Evolutionary conservation across 1,284 basidiomycete species (phyloP).

Genomic region (Ceratobasidium sp.): DNA sequence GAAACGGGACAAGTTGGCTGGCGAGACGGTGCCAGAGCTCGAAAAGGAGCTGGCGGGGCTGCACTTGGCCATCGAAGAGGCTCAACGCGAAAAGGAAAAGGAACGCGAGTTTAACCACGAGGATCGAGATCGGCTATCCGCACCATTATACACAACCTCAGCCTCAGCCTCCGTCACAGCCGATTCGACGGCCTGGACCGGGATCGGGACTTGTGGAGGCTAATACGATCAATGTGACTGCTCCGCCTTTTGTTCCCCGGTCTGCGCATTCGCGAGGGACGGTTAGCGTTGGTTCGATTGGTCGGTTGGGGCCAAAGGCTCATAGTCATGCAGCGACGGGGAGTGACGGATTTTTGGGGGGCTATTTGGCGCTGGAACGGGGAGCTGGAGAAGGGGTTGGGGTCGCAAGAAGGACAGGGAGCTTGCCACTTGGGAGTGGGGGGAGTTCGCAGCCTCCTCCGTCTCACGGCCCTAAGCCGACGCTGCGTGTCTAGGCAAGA

Average conservation of each 20-base stretch:
- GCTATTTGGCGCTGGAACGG: constrained; percentile 5
- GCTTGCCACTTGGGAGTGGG: constrained; percentile 3
- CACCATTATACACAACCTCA: constrained; percentile 46
- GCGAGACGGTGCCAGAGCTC: constrained; percentile 68
- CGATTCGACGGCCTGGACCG: background rate
- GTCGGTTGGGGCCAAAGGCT: background rate
- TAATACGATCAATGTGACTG: constrained; percentile 27
- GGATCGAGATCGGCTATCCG: constrained; percentile 46
- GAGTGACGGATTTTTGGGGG: constrained; percentile 35
- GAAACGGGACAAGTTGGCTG: constrained; percentile 71
- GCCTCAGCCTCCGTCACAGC: background rate
- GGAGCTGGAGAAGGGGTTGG: background rate
- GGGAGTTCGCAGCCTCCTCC: constrained; percentile 3
- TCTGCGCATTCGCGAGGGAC: constrained; percentile 30
- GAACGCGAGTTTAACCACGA: constrained; percentile 48
- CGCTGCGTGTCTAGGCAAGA: too few relatives aligned
- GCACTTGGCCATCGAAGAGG: constrained; percentile 65
- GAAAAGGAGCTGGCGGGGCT: constrained; percentile 67
- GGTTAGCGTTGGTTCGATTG: constrained; percentile 18
- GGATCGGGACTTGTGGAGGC: background rate
- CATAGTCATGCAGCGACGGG: constrained; percentile 31
- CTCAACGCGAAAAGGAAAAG: constrained; percentile 54
- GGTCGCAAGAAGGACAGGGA: constrained; percentile 4
- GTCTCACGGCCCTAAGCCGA: constrained; percentile 3
- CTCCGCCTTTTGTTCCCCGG: constrained; percentile 37